These are phyloP conservation scores for Neurospora sp. DNA, from an alignment of 495 filamentous ascomycete species.

Conservation along the genomic window DNA sequence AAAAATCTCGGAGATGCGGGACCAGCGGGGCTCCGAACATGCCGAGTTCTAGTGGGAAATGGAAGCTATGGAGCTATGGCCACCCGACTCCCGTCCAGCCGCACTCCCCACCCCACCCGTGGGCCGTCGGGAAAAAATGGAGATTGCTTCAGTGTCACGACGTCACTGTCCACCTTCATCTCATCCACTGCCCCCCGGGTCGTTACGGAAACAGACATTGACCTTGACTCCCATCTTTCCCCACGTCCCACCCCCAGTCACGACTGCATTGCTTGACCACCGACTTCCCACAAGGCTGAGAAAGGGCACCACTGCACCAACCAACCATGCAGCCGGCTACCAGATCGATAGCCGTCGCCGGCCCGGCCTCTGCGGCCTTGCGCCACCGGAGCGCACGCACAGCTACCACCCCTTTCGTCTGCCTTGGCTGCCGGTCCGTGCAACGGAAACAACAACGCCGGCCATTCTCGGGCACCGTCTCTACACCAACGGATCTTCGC, in stretches of 20 bases:
- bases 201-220: not conserved
- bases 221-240: not conserved
- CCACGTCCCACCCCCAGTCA: not conserved
- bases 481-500: slow-evolving; percentile 24
- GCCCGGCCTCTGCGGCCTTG: not conserved
- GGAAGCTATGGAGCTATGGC: not conserved
- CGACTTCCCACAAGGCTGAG: not conserved
- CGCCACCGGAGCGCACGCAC: not conserved
- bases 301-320: not conserved
- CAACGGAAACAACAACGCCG: slow-evolving; percentile 4
- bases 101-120: not conserved
- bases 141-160: not conserved
- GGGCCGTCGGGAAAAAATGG: not conserved
- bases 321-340: not conserved
- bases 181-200: not conserved
- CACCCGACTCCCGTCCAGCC: not conserved
- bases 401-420: not conserved
- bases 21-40: not conserved
- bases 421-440: not conserved
- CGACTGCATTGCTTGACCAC: not conserved
- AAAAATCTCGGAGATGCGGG: not conserved
- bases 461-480: slow-evolving; percentile 4
- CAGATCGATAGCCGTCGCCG: not conserved
- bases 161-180: not conserved
- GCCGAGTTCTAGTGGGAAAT: not conserved